Evolutionary conservation across 768 basidiomycete genomes (phyloP).

Genomic region (Tylopilus balloui): DNA sequence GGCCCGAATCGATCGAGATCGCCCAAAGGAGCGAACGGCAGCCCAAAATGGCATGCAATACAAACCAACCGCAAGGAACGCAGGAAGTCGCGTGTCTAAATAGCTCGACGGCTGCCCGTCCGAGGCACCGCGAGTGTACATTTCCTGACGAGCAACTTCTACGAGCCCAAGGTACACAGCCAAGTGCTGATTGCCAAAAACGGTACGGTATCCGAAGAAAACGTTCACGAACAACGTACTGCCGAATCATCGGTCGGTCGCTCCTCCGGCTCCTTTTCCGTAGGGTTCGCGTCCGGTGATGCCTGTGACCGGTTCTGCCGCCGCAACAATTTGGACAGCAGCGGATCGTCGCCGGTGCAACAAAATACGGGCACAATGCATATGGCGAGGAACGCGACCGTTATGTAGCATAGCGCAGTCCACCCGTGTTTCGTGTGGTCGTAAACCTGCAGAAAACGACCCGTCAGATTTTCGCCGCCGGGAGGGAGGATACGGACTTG

Average conservation of each 20-base stretch:
- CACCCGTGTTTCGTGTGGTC: slow-evolving; percentile 53
- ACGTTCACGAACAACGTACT: not conserved
- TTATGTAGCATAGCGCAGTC: slow-evolving; percentile 51
- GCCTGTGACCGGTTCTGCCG: slow-evolving; percentile 11
- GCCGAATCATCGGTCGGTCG: slow-evolving; percentile 1
- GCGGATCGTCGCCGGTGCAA: slow-evolving; percentile 46
- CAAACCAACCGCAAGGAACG: too few relatives aligned
- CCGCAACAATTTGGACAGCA: slow-evolving; percentile 30
- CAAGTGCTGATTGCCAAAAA: too few relatives aligned
- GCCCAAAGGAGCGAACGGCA: too few relatives aligned
- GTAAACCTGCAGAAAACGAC: slow-evolving; percentile 47
- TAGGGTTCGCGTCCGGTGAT: not conserved
- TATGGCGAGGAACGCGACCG: slow-evolving; percentile 38
- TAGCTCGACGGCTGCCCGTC: too few relatives aligned
- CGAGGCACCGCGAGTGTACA: too few relatives aligned
- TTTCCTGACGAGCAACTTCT: too few relatives aligned
- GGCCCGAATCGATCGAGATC: too few relatives aligned
- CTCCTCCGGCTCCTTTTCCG: slow-evolving; percentile 2
- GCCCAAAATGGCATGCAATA: too few relatives aligned
- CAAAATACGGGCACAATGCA: slow-evolving; percentile 39
- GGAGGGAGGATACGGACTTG: slow-evolving; percentile 38
- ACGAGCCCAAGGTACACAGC: too few relatives aligned
- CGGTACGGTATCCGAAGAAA: too few relatives aligned
- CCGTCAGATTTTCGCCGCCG: not conserved
- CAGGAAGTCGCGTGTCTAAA: too few relatives aligned